Evolutionary conservation across 2,329 filamentous ascomycete genomes (phyloP).

Genomic region (Sporothrix humicola): DNA sequence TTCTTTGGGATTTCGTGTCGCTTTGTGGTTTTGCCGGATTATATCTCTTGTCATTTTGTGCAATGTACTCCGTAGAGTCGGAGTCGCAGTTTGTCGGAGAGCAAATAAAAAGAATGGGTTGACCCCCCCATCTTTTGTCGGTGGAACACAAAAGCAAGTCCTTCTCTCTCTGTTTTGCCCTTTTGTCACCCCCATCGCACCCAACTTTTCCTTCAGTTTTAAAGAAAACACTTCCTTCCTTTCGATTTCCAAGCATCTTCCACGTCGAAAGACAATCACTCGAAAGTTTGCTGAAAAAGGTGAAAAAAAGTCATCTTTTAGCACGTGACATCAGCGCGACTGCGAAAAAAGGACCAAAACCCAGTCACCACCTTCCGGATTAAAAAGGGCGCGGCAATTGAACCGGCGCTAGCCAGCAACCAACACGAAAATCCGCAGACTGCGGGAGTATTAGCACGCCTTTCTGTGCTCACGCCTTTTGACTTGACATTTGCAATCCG

Average conservation of each 20-base stretch:
- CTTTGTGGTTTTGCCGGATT: not conserved
- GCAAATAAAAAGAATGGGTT: not conserved
- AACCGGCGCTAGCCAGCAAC: constrained; percentile 32
- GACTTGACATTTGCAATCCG: not conserved
- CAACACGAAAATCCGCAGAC: constrained; percentile 11
- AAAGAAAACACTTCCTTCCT: not conserved
- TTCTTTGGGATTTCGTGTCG: not conserved
- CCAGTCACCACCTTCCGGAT: constrained; percentile 24
- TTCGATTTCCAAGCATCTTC: not conserved
- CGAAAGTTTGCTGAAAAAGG: not conserved
- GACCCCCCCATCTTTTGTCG: not conserved
- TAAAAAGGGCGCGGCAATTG: constrained; percentile 17
- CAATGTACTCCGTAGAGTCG: not conserved
- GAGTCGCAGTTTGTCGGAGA: not conserved
- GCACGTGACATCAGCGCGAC: constrained; percentile 22
- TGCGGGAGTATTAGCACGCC: not conserved
- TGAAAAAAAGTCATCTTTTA: not conserved
- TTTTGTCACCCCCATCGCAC: not conserved
- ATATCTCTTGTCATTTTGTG: not conserved
- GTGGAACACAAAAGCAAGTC: constrained; percentile 12
- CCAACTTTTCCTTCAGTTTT: not conserved
- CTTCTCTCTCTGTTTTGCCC: not conserved
- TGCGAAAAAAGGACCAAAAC: not conserved
- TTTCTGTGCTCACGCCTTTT: not conserved
- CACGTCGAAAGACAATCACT: not conserved